A percentile compares a stretch with the other conserved stretches of the same genome.
Evolutionary conservation across 192 early-diverging fungal genomes (phyloP).

Genomic region (Umbelopsis isabellina): DNA sequence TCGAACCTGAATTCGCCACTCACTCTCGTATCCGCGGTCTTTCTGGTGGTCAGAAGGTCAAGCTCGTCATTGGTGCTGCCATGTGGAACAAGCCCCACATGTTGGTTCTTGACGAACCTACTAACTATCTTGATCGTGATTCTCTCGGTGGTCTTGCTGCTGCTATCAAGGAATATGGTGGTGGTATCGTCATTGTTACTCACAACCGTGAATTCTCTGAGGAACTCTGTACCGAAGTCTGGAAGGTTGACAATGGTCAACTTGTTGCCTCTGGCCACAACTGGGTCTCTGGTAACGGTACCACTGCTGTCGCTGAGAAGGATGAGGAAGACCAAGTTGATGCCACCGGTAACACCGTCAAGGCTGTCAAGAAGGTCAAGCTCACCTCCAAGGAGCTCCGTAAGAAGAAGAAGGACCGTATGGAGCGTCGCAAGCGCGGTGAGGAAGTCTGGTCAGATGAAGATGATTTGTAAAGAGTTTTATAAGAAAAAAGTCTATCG

Average conservation of each 20-base stretch:
- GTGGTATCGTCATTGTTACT: conserved; percentile 84
- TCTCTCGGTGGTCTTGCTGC: conserved; percentile 66
- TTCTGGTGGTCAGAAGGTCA: conserved; percentile 85
- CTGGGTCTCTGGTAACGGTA: conserved; percentile 55
- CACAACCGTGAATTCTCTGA: conserved; percentile 84
- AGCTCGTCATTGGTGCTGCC: conserved; percentile 82
- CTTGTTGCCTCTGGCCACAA: conserved; percentile 53
- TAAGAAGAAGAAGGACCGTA: conserved; percentile 62
- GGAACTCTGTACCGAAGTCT: conserved; percentile 72
- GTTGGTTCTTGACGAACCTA: conserved; percentile 91
- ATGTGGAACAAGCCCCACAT: conserved; percentile 91
- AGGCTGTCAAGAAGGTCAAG: conserved; percentile 67
- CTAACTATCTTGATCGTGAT: conserved; percentile 69
- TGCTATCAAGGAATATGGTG: conserved; percentile 77
- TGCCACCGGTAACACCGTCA: conserved; percentile 77
- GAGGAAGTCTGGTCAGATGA: conserved; percentile 55
- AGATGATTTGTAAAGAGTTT: conserved; percentile 46
- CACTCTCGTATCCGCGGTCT: conserved; percentile 70
- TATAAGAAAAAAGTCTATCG: neutral
- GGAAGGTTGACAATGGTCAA: conserved; percentile 71
- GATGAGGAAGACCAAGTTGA: conserved; percentile 58
- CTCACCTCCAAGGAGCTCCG: conserved; percentile 55
- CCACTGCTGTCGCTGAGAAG: conserved; percentile 49
- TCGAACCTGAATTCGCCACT: conserved; percentile 76
- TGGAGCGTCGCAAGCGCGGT: conserved; percentile 59